phyloP scores from a whole-genome alignment of 1,139 yeast species.

The Diutina neorugosa region DNA sequence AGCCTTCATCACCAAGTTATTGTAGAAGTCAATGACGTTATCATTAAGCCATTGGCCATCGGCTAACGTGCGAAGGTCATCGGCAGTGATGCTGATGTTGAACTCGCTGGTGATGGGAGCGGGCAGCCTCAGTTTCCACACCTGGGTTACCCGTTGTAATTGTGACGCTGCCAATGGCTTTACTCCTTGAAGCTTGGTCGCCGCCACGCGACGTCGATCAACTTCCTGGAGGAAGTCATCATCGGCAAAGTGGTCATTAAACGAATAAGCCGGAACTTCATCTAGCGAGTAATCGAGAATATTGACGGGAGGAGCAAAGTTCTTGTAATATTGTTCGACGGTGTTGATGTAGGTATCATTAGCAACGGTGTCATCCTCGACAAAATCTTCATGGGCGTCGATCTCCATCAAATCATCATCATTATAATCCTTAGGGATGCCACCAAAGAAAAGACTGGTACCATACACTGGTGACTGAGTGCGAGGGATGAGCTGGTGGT shows the following conservation, averaged over 20 bases:
- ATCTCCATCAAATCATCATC: neutral
- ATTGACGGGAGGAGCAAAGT: neutral
- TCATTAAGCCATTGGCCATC: conserved; percentile 85
- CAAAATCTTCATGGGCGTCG: neutral
- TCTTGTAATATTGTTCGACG: neutral
- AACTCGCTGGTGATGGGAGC: conserved; percentile 10
- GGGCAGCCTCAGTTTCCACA: neutral
- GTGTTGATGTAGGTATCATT: neutral
- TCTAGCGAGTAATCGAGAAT: neutral
- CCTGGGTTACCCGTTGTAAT: neutral
- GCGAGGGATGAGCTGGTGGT: neutral
- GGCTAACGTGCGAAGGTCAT: conserved; percentile 60
- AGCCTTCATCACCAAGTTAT: conserved; percentile 39
- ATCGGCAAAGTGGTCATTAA: neutral
- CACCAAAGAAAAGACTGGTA: neutral
- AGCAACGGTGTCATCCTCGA: neutral
- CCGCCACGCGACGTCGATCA: neutral
- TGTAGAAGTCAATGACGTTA: conserved; percentile 74
- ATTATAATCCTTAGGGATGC: neutral
- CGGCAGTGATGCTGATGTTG: conserved; percentile 46
- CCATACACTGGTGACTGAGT: neutral
- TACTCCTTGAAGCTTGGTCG: neutral
- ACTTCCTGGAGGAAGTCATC: neutral
- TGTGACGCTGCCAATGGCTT: neutral
- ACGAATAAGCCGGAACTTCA: neutral